Evolutionary conservation across 805 yeast species (phyloP).

Genomic region (Kuraishia piskuri): DNA sequence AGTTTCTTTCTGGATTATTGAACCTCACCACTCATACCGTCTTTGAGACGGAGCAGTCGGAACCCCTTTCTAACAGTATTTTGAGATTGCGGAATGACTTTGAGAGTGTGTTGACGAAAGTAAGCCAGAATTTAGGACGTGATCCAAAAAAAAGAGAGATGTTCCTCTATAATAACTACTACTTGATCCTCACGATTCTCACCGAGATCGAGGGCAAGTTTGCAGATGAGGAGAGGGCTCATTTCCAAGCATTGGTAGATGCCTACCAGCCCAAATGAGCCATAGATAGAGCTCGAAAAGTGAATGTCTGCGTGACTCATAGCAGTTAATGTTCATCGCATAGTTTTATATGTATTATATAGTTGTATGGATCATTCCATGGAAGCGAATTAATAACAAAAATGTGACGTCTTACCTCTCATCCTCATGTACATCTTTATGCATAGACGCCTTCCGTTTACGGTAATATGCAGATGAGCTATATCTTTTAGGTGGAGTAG

Average conservation of each 20-base stretch:
- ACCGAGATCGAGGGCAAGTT: slow-evolving; percentile 28
- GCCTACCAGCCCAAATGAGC: slow-evolving; percentile 26
- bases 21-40: slow-evolving; percentile 33
- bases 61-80: slow-evolving; percentile 68
- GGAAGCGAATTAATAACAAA: too few relatives aligned
- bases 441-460: not conserved
- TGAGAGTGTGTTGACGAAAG: slow-evolving; percentile 68
- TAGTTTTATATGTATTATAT: too few relatives aligned
- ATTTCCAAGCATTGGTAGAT: slow-evolving; percentile 33
- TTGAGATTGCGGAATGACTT: slow-evolving; percentile 68
- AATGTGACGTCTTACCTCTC: too few relatives aligned
- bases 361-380: too few relatives aligned
- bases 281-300: too few relatives aligned
- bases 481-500: not conserved
- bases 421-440: not conserved
- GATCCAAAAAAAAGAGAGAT: slow-evolving; percentile 44
- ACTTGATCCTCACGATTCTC: slow-evolving; percentile 50
- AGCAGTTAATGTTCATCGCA: not conserved
- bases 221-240: slow-evolving; percentile 33
- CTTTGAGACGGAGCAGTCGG: slow-evolving; percentile 32
- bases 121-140: slow-evolving; percentile 36
- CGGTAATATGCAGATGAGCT: not conserved
- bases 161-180: slow-evolving; percentile 68
- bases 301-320: too few relatives aligned
- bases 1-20: slow-evolving; percentile 60